These are phyloP conservation scores for Chaetomium sp. DNA, from an alignment of 2,329 filamentous ascomycete genomes.

Conservation along the genomic window DNA sequence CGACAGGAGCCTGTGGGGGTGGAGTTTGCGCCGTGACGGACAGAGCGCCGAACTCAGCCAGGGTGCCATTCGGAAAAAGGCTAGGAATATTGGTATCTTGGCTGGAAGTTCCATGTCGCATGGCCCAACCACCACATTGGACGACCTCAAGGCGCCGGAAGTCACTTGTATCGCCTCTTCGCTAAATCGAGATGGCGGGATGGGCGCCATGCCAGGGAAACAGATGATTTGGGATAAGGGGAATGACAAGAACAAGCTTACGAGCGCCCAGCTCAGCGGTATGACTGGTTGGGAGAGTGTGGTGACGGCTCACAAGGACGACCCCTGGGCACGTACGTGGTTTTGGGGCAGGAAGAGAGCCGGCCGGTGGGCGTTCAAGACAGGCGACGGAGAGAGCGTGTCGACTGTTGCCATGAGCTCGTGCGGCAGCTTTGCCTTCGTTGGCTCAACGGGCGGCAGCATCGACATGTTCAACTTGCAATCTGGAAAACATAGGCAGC, in stretches of 20 bases:
- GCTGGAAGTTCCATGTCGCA: conserved; percentile 58
- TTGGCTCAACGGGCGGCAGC: conserved; percentile 80
- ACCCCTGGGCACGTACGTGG: conserved; percentile 88
- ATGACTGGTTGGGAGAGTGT: conserved; percentile 97
- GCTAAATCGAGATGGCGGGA: conserved; percentile 90
- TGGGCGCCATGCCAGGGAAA: conserved; percentile 78
- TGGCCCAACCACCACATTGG: conserved; percentile 65
- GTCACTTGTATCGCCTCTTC: conserved; percentile 91
- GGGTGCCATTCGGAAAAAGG: conserved; percentile 82
- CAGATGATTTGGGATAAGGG: conserved; percentile 83
- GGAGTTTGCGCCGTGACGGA: conserved; percentile 90
- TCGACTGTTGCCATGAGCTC: conserved; percentile 84
- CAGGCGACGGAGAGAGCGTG: conserved; percentile 79
- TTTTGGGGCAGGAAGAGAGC: conserved; percentile 96
- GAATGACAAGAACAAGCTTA: conserved; percentile 61
- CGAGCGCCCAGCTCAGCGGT: conserved; percentile 70
- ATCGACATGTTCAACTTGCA: conserved; percentile 98
- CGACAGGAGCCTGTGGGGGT: conserved; percentile 93
- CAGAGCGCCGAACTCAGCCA: conserved; percentile 94
- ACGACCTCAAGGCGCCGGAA: conserved; percentile 83
- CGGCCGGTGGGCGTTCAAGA: conserved; percentile 89
- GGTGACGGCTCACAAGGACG: conserved; percentile 85
- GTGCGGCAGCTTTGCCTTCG: conserved; percentile 89
- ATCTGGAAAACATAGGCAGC: conserved; percentile 83
- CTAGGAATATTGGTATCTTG: conserved; percentile 81